Evolutionary conservation across 768 basidiomycete genomes (phyloP), one percentile per base, ranked within the genome.

Genomic region (Leucosporidium yakuticum): DNA sequence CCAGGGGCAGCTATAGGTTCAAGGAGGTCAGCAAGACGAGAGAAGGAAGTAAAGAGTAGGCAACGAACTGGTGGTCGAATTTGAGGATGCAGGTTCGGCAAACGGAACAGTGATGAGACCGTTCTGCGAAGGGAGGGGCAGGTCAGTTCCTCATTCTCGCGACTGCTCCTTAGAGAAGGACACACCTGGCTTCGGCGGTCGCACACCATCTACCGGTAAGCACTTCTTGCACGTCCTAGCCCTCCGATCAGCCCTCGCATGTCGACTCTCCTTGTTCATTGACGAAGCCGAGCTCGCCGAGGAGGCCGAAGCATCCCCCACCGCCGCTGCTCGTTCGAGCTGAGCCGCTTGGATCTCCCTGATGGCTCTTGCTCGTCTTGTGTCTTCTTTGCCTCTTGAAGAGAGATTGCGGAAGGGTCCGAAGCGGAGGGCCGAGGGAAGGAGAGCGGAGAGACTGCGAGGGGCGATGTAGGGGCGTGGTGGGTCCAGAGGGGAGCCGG

Each of bases 401-500:
- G 31, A 29, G 6, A 61, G 32, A 25, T 14, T 25, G 11, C 49
- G 29, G 27, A 34, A 9, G 25, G 55, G 47, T 11, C 27, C 25
- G 60, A 56, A 29, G 66, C 55, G 25, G 64, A 64, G 51, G 67
- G 64, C 50, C 6, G 60, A 50, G 20, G 60, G 58, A n/a, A 63
- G 20, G 62, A 49, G 59, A 5, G 50, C 67, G 47, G 47, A 14
- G 65, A 60, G 50, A 64, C 57, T 56, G 47, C 36, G 64, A n/a
- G 57, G 55, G 23, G n/a, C 23, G 15, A 56, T 15, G 60, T 14
- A 20, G 36, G 57, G n/a, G 31, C 59, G 70, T 27, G 73, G 65
- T 4, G 66, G 61, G n/a, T 70, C 67, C n/a, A 48, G 68, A 0
- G 88, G 83, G 70, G 86, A 90, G 2, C 96, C 96, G 0, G 96